Evolutionary conservation across 75 land plant species (phyloP), one percentile per base, ranked within the genome.

Genomic region (Pinus taeda): DNA sequence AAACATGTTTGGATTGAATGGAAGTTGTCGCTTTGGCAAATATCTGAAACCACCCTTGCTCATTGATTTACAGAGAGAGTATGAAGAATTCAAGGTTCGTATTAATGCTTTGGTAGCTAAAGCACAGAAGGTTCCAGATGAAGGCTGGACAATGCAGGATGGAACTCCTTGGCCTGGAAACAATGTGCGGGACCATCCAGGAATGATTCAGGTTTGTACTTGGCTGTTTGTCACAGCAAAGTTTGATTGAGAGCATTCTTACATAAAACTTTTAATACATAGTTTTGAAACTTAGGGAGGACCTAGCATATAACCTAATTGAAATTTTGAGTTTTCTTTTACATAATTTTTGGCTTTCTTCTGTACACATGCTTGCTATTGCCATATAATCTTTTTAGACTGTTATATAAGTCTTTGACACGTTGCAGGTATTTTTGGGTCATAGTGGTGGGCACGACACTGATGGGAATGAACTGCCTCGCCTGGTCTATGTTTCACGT

Each of bases 71-170:
- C 86, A 93, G 96, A 89, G 94, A 79, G 93, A 88, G 22, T 92
- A 92, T 75, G 94, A 92, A 57, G 90, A 90, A 66, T 92, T 88
- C 74, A 92, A 92, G 76, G 90, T 92, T 75, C 84, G 93, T 36
- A 87, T 92, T 36, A 92, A 92, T 84, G 87, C 81, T 49, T 76
- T 92, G 74, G 94, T 92, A 56, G 86, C 88, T n/a, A 85, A 83
- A 73, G 93, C 94, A 24, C 83, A 80, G 45, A 91, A 85, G 75
- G 93, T 87, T 53, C 93, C 93, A 15, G 92, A 91, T 57, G 93
- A 90, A 79, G 93, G 93, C 13, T 90, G 93, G 93, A 87, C 86
- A 18, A 86, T 91, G 93, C 91, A 91, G 77, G 93, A 91, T 82
- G 93, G 91, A 57, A 84, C 92, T 66, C 93, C 85, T 42, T 91